phyloP scores from a whole-genome alignment of 345 rosid genomes.

The Aquilaria yunnanensis region DNA sequence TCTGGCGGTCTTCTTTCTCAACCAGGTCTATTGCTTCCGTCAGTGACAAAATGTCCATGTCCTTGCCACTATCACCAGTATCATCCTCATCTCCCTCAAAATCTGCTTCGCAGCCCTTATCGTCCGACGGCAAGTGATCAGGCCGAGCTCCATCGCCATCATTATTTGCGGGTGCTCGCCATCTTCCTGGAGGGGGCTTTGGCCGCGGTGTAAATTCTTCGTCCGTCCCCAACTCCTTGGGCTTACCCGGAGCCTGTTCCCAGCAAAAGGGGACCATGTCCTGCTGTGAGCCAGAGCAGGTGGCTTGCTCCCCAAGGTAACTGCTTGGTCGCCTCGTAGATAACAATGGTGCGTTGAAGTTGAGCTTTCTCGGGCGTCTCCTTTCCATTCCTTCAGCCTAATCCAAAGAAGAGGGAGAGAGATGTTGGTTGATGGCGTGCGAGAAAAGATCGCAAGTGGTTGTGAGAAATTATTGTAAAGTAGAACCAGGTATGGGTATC shows the following conservation, averaged over 20 bases:
- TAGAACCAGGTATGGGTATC: constrained; percentile 36
- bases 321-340: constrained; percentile 46
- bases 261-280: constrained; percentile 71
- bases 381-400: constrained; percentile 20
- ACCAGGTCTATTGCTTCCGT: constrained; percentile 81
- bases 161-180: constrained; percentile 15
- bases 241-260: constrained; percentile 84
- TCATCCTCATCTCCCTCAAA: constrained; percentile 25
- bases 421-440: not conserved
- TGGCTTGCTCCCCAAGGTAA: constrained; percentile 13
- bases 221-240: constrained; percentile 28
- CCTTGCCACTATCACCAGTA: constrained; percentile 17
- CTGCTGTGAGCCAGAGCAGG: constrained; percentile 17
- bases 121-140: not conserved
- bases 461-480: constrained; percentile 24
- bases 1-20: constrained; percentile 34
- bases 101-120: constrained; percentile 28
- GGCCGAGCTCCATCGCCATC: not conserved
- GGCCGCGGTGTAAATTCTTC: constrained; percentile 57
- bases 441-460: constrained; percentile 9
- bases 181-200: constrained; percentile 57
- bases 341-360: constrained; percentile 68
- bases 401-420: not conserved
- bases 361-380: constrained; percentile 42
- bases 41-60: constrained; percentile 54